These are phyloP conservation scores for Phalaenopsis aphrodite DNA, from an alignment of 106 monocot species.

Conservation along the genomic window DNA sequence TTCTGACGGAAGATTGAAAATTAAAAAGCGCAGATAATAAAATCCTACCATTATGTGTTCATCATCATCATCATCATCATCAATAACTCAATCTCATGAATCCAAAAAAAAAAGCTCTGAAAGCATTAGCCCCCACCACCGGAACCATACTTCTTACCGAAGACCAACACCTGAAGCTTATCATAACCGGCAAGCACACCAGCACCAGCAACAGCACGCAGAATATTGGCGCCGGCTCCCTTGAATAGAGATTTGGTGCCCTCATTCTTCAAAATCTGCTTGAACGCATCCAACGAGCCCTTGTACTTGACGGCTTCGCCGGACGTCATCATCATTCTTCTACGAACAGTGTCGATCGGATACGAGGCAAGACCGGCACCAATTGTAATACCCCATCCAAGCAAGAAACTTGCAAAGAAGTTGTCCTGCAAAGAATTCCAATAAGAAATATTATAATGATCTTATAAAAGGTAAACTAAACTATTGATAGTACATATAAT, in stretches of 20 bases:
- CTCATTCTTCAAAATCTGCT: conserved; percentile 18
- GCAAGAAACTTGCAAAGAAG: conserved; percentile 16
- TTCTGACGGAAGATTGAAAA: not conserved
- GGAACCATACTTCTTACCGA: conserved; percentile 20
- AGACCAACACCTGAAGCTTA: conserved; percentile 15
- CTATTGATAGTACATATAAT: too few species aligned
- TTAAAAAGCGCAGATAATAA: not conserved
- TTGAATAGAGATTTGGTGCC: conserved; percentile 17
- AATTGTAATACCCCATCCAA: conserved; percentile 15
- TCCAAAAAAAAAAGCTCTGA: not conserved
- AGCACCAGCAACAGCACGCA: conserved; percentile 14
- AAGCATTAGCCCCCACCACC: conserved; percentile 7
- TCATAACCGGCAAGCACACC: conserved; percentile 19
- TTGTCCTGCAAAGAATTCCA: conserved; percentile 12
- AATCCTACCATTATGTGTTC: not conserved
- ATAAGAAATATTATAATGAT: not conserved
- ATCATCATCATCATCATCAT: conserved; percentile 17
- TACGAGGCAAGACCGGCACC: conserved; percentile 20
- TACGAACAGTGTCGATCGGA: conserved; percentile 16
- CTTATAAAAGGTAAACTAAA: too few species aligned
- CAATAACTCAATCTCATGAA: not conserved
- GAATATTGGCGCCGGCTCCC: conserved; percentile 17
- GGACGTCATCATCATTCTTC: conserved; percentile 22
- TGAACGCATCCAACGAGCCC: conserved; percentile 16
- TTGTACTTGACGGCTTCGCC: conserved; percentile 23